Percentiles rank a stretch among this genome's conserved stretches.
These are phyloP conservation scores for Penicillium sclerotigenum DNA, from an alignment of 2,329 filamentous ascomycete species.

Conservation along the genomic window DNA sequence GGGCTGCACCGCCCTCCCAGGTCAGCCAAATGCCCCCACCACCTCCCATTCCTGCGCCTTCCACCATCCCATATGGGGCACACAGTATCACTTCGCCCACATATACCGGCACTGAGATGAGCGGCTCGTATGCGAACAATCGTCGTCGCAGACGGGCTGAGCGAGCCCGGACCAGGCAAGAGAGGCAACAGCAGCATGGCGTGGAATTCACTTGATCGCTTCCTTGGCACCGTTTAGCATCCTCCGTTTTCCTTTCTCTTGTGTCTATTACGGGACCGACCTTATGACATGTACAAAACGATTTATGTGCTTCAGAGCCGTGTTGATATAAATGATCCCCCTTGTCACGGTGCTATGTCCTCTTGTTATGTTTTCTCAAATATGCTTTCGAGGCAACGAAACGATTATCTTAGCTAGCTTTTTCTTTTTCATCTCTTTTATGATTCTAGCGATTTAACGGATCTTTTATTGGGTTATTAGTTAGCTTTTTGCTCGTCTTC, in stretches of 20 bases:
- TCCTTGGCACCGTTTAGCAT: neutral
- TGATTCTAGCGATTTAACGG: constrained; percentile 16
- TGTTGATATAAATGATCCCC: constrained; percentile 9
- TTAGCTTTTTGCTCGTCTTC: neutral
- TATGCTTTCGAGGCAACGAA: constrained; percentile 1
- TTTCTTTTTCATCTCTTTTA: constrained; percentile 1
- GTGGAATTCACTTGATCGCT: constrained; percentile 49
- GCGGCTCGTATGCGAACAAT: constrained; percentile 53
- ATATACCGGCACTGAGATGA: constrained; percentile 49
- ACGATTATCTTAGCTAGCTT: constrained; percentile 6
- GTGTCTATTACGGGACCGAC: neutral
- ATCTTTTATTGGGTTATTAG: constrained; percentile 4
- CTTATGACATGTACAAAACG: constrained; percentile 20
- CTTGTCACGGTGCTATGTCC: constrained; percentile 6
- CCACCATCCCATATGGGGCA: constrained; percentile 40
- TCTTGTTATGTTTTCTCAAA: constrained; percentile 5
- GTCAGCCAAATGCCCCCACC: constrained; percentile 27
- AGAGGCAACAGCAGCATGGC: constrained; percentile 43
- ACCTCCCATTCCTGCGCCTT: constrained; percentile 39
- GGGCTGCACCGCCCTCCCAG: constrained; percentile 22
- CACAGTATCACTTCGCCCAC: constrained; percentile 45
- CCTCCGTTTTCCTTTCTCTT: neutral
- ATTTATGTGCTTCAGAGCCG: constrained; percentile 6
- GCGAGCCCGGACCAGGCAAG: constrained; percentile 46
- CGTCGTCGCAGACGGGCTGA: constrained; percentile 53